Base-by-base conservation (phyloP, 2,329 filamentous ascomycete genomes). In the Aureobasidium sp. region DNA sequence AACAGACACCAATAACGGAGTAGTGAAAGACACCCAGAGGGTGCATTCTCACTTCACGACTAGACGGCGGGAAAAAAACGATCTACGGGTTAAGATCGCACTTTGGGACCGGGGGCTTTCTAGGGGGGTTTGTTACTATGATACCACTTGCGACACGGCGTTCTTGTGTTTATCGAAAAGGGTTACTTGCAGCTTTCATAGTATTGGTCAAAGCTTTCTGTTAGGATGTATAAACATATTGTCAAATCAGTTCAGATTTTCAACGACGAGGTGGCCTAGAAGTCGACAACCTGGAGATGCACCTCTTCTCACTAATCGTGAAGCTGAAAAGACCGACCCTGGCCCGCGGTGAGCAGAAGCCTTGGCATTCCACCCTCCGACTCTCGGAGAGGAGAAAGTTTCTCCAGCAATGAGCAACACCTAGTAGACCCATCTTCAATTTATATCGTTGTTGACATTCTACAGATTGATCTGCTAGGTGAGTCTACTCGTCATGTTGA, bases 351-450 rank as follows among this genome's bases (percentile, higher is more conserved):
- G 39, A 12, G 3, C 5, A 12, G 9, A 17, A 25, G 29, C 12
- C 53, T 57, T 57, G 53, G 53, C 53, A 25, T 44, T 36, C 0
- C 1, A 57, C 11, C 27, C 53, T 44, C 53, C 53, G 53, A 57
- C 41, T 17, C 25, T 57, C 53, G 53, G 53, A 57, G 53, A 57
- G 53, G 27, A 41, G 39, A 57, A 57, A 57, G 39, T 57, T 57
- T 57, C 53, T 57, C 53, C 41, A 57, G n/a, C 29, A 36, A 57
- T 57, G 53, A 57, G 53, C 53, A 57, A 51, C 22, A 55, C 20
- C 20, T 55, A 57, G 15, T 41, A 45, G 39, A 15, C 31, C 2
- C 41, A 22, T 57, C 39, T 55, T 37, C 31, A 14, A 36, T 45
- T 3, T 57, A 36, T 45, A 57, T 57, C 53, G 15, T 12, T 44